These are phyloP conservation scores for Leishmania gerbilli DNA, from an alignment of 208 protist species.

Conservation along the genomic window DNA sequence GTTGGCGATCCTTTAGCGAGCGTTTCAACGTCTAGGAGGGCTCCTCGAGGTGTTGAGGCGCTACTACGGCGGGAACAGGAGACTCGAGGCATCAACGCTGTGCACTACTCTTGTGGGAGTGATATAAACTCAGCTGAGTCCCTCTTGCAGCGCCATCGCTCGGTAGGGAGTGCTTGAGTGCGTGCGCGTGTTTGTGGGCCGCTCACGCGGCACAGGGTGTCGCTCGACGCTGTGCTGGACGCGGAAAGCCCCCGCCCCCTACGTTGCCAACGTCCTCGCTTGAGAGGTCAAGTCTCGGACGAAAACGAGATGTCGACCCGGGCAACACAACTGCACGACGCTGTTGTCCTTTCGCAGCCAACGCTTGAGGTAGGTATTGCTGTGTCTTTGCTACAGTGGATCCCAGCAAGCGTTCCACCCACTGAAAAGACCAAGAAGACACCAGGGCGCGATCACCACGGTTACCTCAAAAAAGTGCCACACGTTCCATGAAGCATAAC, in stretches of 20 bases:
- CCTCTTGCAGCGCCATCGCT: neutral
- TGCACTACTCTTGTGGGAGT: neutral
- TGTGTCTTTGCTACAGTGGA: neutral
- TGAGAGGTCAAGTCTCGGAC: neutral
- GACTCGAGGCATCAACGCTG: neutral
- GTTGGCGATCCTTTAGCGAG: neutral
- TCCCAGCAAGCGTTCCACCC: no score
- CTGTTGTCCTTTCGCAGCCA: neutral
- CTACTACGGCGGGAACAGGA: neutral
- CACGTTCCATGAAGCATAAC: neutral
- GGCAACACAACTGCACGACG: neutral
- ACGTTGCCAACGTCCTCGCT: neutral
- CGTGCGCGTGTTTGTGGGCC: neutral
- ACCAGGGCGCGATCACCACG: neutral
- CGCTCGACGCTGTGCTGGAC: neutral
- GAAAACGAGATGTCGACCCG: neutral
- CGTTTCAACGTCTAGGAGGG: no score
- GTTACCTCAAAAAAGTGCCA: neutral
- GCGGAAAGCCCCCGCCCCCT: neutral
- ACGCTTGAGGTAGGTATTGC: neutral
- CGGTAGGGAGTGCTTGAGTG: neutral
- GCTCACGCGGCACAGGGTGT: no score
- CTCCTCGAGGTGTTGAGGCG: neutral
- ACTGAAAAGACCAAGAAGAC: neutral
- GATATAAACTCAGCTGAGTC: neutral